These are phyloP conservation scores for Saturnispora hagleri DNA, from an alignment of 805 yeast genomes.

Conservation along the genomic window DNA sequence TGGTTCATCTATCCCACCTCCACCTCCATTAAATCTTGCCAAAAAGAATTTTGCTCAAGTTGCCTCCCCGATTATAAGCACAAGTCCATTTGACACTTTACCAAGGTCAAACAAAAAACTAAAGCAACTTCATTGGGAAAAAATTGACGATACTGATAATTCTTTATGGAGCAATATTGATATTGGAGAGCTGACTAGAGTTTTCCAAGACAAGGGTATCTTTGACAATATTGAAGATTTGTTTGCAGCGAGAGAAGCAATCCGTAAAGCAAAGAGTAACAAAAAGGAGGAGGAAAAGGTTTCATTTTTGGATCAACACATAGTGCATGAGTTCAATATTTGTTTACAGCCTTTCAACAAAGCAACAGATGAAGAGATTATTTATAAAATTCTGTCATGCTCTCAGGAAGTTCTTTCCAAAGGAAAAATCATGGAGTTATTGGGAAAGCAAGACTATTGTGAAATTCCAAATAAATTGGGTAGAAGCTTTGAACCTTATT, in stretches of 20 bases:
- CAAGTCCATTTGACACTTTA: slow-evolving; percentile 37
- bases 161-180: slow-evolving; percentile 79
- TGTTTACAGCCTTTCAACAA: slow-evolving; percentile 72
- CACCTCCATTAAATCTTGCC: slow-evolving; percentile 23
- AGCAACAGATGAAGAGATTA: slow-evolving; percentile 54
- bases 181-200: slow-evolving; percentile 49
- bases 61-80: slow-evolving; percentile 20
- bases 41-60: neutral
- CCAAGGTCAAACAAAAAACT: slow-evolving; percentile 70
- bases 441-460: slow-evolving; percentile 62
- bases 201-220: slow-evolving; percentile 66
- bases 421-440: slow-evolving; percentile 72
- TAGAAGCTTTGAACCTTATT: slow-evolving; percentile 71
- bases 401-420: slow-evolving; percentile 61
- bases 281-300: slow-evolving; percentile 42
- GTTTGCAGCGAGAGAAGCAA: slow-evolving; percentile 74
- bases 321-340: slow-evolving; percentile 92
- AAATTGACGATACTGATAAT: slow-evolving; percentile 69
- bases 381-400: slow-evolving; percentile 66
- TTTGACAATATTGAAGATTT: slow-evolving; percentile 75
- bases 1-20: slow-evolving; percentile 24
- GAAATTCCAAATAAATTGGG: slow-evolving; percentile 67
- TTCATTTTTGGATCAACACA: slow-evolving; percentile 68
- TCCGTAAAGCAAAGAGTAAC: slow-evolving; percentile 39
- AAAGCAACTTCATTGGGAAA: slow-evolving; percentile 97